These are phyloP conservation scores for Astrephomene gubernaculifera DNA, from an alignment of 139 green algal species.

Conservation along the genomic window DNA sequence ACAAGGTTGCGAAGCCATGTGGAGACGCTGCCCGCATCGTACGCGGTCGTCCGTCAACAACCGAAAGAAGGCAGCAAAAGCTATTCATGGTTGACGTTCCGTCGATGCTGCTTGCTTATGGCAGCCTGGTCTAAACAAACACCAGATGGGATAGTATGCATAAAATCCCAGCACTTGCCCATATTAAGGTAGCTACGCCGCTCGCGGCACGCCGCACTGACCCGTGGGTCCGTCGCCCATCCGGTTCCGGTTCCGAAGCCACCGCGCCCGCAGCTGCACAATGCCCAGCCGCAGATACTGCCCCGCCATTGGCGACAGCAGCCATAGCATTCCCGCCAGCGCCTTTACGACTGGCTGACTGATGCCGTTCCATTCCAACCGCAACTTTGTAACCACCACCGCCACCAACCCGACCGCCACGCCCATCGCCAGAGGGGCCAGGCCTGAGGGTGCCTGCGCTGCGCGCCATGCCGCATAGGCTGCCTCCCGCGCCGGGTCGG, in stretches of 20 bases:
- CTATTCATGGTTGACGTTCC: too few relatives aligned
- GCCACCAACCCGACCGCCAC: neutral
- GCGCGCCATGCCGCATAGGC: neutral
- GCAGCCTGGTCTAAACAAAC: too few relatives aligned
- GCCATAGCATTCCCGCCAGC: slow-evolving; percentile 32
- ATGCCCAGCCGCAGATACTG: slow-evolving; percentile 3
- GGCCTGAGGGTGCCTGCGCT: neutral
- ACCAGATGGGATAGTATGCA: too few relatives aligned
- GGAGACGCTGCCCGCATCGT: too few relatives aligned
- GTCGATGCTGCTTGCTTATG: too few relatives aligned
- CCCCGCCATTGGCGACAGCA: neutral
- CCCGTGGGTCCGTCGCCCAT: neutral
- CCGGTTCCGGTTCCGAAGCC: neutral
- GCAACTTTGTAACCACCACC: neutral
- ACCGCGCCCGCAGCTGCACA: neutral
- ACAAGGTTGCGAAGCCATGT: too few relatives aligned
- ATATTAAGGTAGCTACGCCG: too few relatives aligned
- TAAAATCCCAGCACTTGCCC: too few relatives aligned
- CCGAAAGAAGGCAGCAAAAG: too few relatives aligned
- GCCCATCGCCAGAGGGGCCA: neutral
- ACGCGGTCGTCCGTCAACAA: too few relatives aligned
- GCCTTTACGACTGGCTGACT: slow-evolving; percentile 2
- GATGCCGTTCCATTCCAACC: slow-evolving; percentile 5
- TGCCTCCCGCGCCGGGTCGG: neutral
- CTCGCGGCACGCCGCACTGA: neutral